Base-by-base conservation (phyloP, 176 grass and related monocot genomes). In the Saccharum spontaneum region DNA sequence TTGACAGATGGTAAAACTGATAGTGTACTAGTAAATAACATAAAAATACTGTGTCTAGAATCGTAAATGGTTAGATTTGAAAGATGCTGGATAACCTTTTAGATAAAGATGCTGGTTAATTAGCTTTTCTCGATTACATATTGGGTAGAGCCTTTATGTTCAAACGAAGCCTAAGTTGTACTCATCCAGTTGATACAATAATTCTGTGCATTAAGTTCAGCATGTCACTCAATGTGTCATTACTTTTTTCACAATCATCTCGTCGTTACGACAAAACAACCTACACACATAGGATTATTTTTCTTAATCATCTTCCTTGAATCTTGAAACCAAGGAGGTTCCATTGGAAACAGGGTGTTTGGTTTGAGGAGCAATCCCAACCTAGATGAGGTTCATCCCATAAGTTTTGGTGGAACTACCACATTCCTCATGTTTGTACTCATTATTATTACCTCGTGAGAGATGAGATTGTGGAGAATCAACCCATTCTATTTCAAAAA, bases 121-220 rank as follows among this genome's bases (percentile, higher is more conserved):
- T 54, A 18, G 6, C 16, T 73, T 20, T 24, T 43, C 73, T 31
- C 66, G 41, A 50, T 80, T 73, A 64, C 18, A 49, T 2, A 55
- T 31, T 17, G 10, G 10, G 33, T n/a, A 66, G n/a, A 44, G 17
- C 2, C 43, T 81, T 74, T 79, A 66, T 63, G 14, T 26, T 20
- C 30, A 86, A 61, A 46, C 43, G 84, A 38, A 63, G 26, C 31
- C 50, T 75, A 76, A 46, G 49, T 18, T 18, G 49, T 52, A 52
- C 49, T 18, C 49, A 52, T 52, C 0, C 16, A 52, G 49, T 52
- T 52, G 48, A 52, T 52, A 18, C 49, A 50, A 17, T 46, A 46
- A 46, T 3, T 50, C 4, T 49, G 3, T 49, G 14, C 46, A 49
- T 49, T 3, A 49, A 16, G 14, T 49, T 49, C 14, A 50, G 48